phyloP scores from a whole-genome alignment of 805 yeast genomes.

The Suhomyces prunicola region DNA sequence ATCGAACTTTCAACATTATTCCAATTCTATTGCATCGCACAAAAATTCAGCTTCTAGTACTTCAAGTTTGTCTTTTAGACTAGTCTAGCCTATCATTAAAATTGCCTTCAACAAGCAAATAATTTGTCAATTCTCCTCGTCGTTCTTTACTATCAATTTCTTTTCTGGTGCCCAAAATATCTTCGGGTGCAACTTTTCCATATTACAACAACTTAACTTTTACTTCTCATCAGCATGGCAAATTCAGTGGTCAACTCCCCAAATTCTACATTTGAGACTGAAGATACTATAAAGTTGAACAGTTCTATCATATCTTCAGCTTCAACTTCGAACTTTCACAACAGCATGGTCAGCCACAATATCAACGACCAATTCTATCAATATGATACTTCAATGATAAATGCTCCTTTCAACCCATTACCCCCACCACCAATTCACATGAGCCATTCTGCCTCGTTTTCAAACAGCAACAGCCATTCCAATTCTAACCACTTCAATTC shows the following conservation, averaged over 20 bases:
- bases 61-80: neutral
- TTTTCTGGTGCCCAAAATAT: neutral
- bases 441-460: slow-evolving; percentile 2
- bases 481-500: slow-evolving; percentile 1
- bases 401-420: slow-evolving; percentile 14
- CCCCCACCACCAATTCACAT: slow-evolving; percentile 20
- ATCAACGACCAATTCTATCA: slow-evolving; percentile 12
- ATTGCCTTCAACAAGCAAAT: neutral
- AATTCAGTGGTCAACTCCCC: slow-evolving; percentile 16
- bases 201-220: neutral
- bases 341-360: neutral
- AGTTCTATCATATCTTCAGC: slow-evolving; percentile 13
- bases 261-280: slow-evolving; percentile 18
- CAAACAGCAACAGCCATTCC: neutral
- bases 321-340: slow-evolving; percentile 6
- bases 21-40: neutral
- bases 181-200: slow-evolving; percentile 4
- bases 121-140: slow-evolving; percentile 4
- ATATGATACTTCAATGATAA: slow-evolving; percentile 7
- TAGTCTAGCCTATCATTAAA: neutral
- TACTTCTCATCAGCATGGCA: slow-evolving; percentile 8
- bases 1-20: neutral
- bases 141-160: slow-evolving; percentile 2
- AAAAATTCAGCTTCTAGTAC: neutral
- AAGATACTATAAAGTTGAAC: slow-evolving; percentile 20